Percentiles rank a stretch among this genome's conserved stretches.
Evolutionary conservation across 2,329 filamentous ascomycete genomes (phyloP).

Genomic region (Fusarium humuli): DNA sequence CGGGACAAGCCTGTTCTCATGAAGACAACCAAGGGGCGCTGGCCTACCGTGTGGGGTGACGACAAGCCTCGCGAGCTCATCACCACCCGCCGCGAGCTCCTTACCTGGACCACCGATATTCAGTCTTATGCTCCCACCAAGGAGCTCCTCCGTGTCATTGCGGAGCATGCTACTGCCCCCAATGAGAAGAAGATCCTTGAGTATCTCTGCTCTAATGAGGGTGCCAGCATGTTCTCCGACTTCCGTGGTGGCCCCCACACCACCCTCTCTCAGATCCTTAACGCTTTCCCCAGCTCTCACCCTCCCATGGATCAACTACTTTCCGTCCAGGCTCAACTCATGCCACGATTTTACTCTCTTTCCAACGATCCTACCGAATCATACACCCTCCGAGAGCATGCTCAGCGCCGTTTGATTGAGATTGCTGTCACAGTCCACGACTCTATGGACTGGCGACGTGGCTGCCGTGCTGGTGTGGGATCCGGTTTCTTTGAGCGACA

Average conservation of each 20-base stretch:
- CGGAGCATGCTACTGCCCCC: conserved; percentile 81
- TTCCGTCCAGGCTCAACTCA: conserved; percentile 83
- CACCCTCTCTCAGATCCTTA: conserved; percentile 84
- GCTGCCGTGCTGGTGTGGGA: conserved; percentile 82
- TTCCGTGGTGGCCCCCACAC: conserved; percentile 90
- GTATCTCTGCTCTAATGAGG: conserved; percentile 89
- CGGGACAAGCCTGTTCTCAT: conserved; percentile 86
- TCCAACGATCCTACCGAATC: conserved; percentile 92
- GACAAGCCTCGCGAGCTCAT: conserved; percentile 86
- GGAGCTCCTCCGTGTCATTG: conserved; percentile 83
- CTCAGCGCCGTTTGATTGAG: conserved; percentile 85
- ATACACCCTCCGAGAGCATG: conserved; percentile 74
- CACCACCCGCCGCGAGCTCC: conserved; percentile 89
- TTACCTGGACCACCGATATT: conserved; percentile 95
- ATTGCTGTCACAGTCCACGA: conserved; percentile 98
- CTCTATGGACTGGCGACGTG: conserved; percentile 79
- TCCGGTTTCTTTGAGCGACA: conserved; percentile 94
- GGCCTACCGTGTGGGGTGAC: conserved; percentile 98
- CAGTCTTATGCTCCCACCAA: conserved; percentile 94
- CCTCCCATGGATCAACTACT: conserved; percentile 87
- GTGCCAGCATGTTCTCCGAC: conserved; percentile 93
- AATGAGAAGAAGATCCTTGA: conserved; percentile 90
- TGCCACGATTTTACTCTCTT: conserved; percentile 98
- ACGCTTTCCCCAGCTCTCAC: conserved; percentile 91
- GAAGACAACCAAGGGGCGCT: conserved; percentile 83